Conservation (phyloP, 1,139 yeast species). For the Sugiyamaella sp. region DNA sequence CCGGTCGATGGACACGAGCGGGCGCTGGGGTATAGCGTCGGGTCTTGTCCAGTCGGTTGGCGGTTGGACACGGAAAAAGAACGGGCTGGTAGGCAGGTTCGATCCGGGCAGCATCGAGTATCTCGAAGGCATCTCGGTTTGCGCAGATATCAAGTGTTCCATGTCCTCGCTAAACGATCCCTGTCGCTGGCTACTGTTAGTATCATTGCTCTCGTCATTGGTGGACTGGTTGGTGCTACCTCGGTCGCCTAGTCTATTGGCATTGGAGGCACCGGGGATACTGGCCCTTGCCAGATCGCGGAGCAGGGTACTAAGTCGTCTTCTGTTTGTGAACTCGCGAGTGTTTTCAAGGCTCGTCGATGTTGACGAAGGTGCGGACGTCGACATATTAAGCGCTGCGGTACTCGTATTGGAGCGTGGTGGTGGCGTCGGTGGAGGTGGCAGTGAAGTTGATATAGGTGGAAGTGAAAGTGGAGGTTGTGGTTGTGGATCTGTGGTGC, state of each 20-base stretch:
- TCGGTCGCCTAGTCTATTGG: neutral
- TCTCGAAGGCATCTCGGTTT: neutral
- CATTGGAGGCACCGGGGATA: too few relatives aligned
- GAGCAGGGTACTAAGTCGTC: conserved; percentile 8
- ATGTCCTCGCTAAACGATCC: neutral
- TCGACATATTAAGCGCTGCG: too few relatives aligned
- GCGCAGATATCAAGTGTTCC: neutral
- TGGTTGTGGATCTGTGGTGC: neutral
- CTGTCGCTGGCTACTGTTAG: too few relatives aligned
- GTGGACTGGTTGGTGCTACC: neutral
- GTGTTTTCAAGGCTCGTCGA: too few relatives aligned
- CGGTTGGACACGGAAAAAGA: neutral
- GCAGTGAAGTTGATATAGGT: neutral
- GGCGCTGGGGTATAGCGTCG: conserved; percentile 14
- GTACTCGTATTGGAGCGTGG: neutral
- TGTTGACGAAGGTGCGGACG: too few relatives aligned
- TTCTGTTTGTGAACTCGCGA: too few relatives aligned
- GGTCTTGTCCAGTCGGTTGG: conserved; percentile 16
- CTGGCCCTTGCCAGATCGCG: conserved; percentile 1
- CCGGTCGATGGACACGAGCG: conserved; percentile 14
- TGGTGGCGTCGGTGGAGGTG: neutral
- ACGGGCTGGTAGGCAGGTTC: conserved; percentile 6
- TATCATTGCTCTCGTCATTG: neutral
- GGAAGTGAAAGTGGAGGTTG: neutral
- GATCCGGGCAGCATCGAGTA: conserved; percentile 13